Conservation (phyloP, 345 rosid genomes). For the Tarenaya hassleriana region DNA sequence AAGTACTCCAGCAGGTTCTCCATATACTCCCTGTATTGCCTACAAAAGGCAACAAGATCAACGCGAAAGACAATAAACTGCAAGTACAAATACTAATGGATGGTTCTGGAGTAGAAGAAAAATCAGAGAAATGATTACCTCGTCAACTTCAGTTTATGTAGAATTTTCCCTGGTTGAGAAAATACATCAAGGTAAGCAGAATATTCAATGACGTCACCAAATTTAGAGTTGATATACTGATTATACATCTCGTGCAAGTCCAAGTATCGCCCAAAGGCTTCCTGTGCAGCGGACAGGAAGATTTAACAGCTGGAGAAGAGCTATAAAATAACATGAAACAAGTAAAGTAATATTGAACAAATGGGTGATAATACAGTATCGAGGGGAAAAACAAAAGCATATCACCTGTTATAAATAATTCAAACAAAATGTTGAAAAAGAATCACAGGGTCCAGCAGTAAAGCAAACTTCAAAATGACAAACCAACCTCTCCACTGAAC, state of each 20-base stretch:
- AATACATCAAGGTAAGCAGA: slow-evolving; percentile 77
- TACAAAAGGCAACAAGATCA: slow-evolving; percentile 27
- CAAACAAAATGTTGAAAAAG: background rate
- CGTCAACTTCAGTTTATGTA: slow-evolving; percentile 53
- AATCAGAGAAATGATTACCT: slow-evolving; percentile 34
- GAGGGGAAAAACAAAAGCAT: too few relatives aligned
- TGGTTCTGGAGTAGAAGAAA: slow-evolving; percentile 9
- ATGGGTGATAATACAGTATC: background rate
- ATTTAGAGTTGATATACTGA: slow-evolving; percentile 74
- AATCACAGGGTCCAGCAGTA: background rate
- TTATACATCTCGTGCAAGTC: slow-evolving; percentile 90
- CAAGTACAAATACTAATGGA: slow-evolving; percentile 15
- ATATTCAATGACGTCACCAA: slow-evolving; percentile 81
- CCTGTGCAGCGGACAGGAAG: slow-evolving; percentile 40
- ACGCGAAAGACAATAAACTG: slow-evolving; percentile 15
- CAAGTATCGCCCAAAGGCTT: slow-evolving; percentile 72
- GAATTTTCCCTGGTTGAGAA: slow-evolving; percentile 49
- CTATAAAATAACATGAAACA: background rate
- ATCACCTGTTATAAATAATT: background rate
- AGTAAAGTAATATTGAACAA: slow-evolving; percentile 4
- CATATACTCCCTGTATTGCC: slow-evolving; percentile 77
- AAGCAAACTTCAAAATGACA: background rate
- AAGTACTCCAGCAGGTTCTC: slow-evolving; percentile 74
- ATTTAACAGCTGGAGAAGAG: slow-evolving; percentile 1
- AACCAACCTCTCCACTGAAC: slow-evolving; percentile 84